phyloP scores from a whole-genome alignment of 1,139 yeast genomes.

The Geotrichum cucujoidarum region DNA sequence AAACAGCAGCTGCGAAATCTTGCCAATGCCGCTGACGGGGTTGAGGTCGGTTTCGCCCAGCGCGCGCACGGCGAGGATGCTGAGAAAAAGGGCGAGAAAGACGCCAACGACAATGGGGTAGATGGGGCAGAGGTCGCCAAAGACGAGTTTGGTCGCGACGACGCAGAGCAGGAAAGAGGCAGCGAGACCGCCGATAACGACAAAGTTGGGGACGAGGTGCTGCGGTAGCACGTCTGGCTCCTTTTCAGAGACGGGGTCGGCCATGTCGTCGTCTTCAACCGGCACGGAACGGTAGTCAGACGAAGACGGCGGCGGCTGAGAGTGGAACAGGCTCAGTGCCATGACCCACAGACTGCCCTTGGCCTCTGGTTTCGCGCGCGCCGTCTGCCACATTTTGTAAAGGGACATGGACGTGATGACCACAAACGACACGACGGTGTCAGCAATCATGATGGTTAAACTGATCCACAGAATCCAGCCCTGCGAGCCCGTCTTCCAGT shows the following conservation, averaged over 20 bases:
- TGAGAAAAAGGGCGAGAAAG: conserved; percentile 66
- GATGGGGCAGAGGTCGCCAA: conserved; percentile 66
- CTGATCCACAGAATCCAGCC: conserved; percentile 98
- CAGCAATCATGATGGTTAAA: conserved; percentile 89
- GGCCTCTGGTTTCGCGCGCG: neutral
- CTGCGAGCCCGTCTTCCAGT: conserved; percentile 90
- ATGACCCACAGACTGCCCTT: neutral
- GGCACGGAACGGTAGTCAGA: neutral
- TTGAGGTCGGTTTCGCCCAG: conserved; percentile 94
- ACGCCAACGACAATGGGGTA: conserved; percentile 67
- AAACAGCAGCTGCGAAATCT: conserved; percentile 81
- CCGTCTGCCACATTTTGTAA: conserved; percentile 9
- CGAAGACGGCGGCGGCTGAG: neutral
- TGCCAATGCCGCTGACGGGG: conserved; percentile 96
- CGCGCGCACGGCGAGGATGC: conserved; percentile 86
- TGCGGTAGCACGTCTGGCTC: conserved; percentile 39
- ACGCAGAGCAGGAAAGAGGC: conserved; percentile 65
- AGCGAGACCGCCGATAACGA: conserved; percentile 57
- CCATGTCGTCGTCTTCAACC: neutral
- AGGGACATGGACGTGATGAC: conserved; percentile 47
- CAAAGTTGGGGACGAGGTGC: conserved; percentile 48
- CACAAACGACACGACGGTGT: conserved; percentile 74
- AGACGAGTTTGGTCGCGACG: conserved; percentile 56
- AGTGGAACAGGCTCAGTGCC: conserved; percentile 3
- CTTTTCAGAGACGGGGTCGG: conserved; percentile 33